Evolutionary conservation across 306 rosid species (phyloP), one percentile per base, ranked within the genome.

Genomic region (Neltuma alba): DNA sequence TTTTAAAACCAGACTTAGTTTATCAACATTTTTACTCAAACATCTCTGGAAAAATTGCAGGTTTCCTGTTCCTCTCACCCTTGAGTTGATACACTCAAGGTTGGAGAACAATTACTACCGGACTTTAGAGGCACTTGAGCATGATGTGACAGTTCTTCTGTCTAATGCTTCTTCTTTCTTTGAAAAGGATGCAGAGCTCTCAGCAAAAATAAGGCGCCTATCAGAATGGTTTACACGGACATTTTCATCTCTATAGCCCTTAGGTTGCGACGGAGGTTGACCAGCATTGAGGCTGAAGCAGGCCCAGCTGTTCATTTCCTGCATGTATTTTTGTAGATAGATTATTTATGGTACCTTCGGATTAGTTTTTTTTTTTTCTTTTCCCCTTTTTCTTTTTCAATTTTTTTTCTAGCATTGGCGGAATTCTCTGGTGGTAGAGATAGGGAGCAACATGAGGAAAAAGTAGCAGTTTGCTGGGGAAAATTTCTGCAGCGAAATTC

Each of bases 21-120:
- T 50, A 44, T 72, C 63, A 42, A 57, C 41, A 76, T 71, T 65
- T 70, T 55, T 55, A 16, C 71, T 63, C 47, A 20, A 62, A 78
- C 28, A 36, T 72, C 30, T 82, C 36, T 72, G 79, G 44, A 79
- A 75, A 78, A 83, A 68, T 47, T 80, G 79, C 89, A 96, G 99
- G 94, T 96, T 89, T 80, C 92, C 97, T 36, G 99, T 96, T 44
- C 93, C 99, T 25, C 21, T 96, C 70, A 83, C 94, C 70, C 84
- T 96, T 18, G 97, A 91, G 15, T 81, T 88, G 89, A 91, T 96
- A 79, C 81, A 85, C 54, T 81, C 85, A 69, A 93, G 99, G 78
- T 66, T 96, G 88, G 96, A 93, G 81, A 93, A 93, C 72, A 84
- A 84, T 65, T 96, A 96, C 84, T 91, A 96, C 82, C 93, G 99